Percentiles rank a stretch among this genome's conserved stretches.
Conservation (phyloP, 345 rosid species). For the Pseudoturritis turrita region DNA sequence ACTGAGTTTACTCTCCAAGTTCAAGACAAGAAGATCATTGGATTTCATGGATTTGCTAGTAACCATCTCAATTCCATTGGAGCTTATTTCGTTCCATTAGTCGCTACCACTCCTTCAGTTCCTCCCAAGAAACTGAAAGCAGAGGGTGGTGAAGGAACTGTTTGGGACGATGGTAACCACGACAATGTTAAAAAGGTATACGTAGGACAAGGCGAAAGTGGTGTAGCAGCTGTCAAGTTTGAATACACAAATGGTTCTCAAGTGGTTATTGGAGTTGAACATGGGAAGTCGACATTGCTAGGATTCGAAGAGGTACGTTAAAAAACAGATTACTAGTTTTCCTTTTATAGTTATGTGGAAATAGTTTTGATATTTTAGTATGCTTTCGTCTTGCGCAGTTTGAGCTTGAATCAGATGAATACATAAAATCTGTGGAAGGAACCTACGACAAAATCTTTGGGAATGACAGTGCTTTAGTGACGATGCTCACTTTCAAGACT, state of each 20-base stretch:
- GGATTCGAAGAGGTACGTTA: conserved; percentile 8
- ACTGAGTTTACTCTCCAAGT: conserved; percentile 21
- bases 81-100: neutral
- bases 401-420: conserved; percentile 26
- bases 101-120: neutral
- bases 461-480: neutral
- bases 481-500: conserved; percentile 21
- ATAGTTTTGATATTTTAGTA: neutral
- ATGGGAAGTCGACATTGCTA: conserved; percentile 13
- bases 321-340: neutral
- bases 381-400: neutral
- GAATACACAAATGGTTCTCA: conserved; percentile 18
- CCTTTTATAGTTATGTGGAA: neutral
- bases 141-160: conserved; percentile 26
- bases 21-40: conserved; percentile 27
- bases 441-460: conserved; percentile 19
- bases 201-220: conserved; percentile 21
- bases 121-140: conserved; percentile 19
- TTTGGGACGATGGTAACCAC: conserved; percentile 29
- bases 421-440: conserved; percentile 26
- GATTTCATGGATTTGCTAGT: conserved; percentile 21
- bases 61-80: neutral
- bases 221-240: conserved; percentile 21
- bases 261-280: conserved; percentile 7
- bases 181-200: conserved; percentile 19